phyloP scores from a whole-genome alignment of 768 basidiomycete species.

The Phylloporus scabripes region DNA sequence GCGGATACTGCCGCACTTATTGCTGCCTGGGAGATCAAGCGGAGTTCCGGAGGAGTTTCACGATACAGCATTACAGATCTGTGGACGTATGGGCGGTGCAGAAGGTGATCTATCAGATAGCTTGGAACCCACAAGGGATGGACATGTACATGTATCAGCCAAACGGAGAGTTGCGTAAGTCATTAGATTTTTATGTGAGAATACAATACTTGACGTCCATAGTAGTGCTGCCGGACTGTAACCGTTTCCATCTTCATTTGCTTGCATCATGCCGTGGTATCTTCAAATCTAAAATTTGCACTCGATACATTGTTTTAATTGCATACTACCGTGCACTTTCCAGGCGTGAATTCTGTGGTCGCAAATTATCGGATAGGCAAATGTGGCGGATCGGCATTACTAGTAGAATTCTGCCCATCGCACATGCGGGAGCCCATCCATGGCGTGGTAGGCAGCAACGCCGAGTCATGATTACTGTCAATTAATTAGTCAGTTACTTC shows the following conservation, averaged over 20 bases:
- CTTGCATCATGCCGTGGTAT: constrained; percentile 5
- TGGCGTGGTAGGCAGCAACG: neutral
- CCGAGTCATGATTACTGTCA: neutral
- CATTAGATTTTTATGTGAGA: neutral
- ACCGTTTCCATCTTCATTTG: neutral
- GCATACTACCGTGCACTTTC: neutral
- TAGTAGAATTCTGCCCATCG: neutral
- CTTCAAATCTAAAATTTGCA: constrained; percentile 5
- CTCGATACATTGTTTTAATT: constrained; percentile 9
- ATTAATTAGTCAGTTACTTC: neutral
- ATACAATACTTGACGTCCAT: constrained; percentile 1
- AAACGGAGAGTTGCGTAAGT: constrained; percentile 24
- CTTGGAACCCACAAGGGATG: constrained; percentile 1
- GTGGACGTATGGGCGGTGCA: constrained; percentile 29
- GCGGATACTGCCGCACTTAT: constrained; percentile 31
- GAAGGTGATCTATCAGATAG: constrained; percentile 17
- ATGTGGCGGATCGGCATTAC: neutral
- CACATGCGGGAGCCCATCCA: neutral
- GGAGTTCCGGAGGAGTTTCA: constrained; percentile 31
- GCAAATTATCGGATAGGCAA: neutral
- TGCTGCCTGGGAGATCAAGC: constrained; percentile 23
- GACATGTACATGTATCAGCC: constrained; percentile 5
- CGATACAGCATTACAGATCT: constrained; percentile 19
- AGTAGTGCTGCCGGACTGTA: constrained; percentile 17
- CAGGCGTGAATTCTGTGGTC: neutral